Percentiles rank a stretch among this genome's conserved stretches.
Evolutionary conservation across 1,284 basidiomycete genomes (phyloP).

Genomic region (Naganishia liquefaciens): DNA sequence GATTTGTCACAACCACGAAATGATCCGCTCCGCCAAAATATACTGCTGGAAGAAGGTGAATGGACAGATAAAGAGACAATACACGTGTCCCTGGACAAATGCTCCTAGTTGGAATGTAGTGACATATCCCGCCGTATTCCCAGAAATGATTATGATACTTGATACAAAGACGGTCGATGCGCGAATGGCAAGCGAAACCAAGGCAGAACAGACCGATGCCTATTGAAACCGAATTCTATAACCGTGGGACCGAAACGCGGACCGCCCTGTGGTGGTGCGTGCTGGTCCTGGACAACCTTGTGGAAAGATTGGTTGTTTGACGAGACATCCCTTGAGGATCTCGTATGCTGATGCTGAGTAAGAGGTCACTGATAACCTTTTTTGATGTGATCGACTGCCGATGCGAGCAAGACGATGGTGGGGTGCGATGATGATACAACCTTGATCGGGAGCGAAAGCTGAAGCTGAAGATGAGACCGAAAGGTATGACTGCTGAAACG

Average conservation of each 20-base stretch:
- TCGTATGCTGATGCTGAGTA: constrained; percentile 26
- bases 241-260: not conserved
- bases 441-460: constrained; percentile 8
- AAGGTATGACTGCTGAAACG: not conserved
- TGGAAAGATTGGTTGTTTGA: constrained; percentile 1
- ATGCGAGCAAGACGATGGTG: constrained; percentile 12
- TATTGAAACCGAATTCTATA: constrained; percentile 7
- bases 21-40: too few relatives aligned
- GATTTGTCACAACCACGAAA: too few relatives aligned
- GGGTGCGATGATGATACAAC: constrained; percentile 19
- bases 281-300: not conserved
- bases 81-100: too few relatives aligned
- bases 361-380: constrained; percentile 13
- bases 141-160: constrained; percentile 12
- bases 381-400: constrained; percentile 12
- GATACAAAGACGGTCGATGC: not conserved
- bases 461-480: constrained; percentile 2
- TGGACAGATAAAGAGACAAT: too few relatives aligned
- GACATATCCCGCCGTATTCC: constrained; percentile 7
- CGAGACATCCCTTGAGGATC: constrained; percentile 34
- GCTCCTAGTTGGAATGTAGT: not conserved
- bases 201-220: not conserved
- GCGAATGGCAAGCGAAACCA: not conserved
- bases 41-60: too few relatives aligned
- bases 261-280: not conserved